Percentiles rank a stretch among this genome's conserved stretches.
These are phyloP conservation scores for Whalleya microplaca DNA, from an alignment of 2,329 filamentous ascomycete species.

Conservation along the genomic window DNA sequence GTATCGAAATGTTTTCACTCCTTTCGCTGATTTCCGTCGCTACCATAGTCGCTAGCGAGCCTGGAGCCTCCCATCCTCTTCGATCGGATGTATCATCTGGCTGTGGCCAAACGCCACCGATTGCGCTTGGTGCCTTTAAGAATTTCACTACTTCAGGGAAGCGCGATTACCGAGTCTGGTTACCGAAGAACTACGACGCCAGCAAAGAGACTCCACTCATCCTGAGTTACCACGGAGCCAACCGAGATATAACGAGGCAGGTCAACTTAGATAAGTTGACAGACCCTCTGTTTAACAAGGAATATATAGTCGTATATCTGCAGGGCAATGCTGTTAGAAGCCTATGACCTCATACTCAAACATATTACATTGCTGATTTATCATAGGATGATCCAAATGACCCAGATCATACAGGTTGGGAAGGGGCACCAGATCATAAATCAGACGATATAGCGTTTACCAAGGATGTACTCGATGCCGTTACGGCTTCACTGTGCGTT, in stretches of 20 bases:
- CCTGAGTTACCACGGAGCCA: slow-evolving; percentile 32
- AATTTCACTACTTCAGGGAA: slow-evolving; percentile 16
- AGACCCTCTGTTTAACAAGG: slow-evolving; percentile 22
- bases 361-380: slow-evolving; percentile 2
- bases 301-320: slow-evolving; percentile 32
- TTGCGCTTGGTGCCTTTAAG: slow-evolving; percentile 16
- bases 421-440: slow-evolving; percentile 24
- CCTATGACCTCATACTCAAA: not conserved
- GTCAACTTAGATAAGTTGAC: slow-evolving; percentile 25
- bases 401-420: slow-evolving; percentile 17
- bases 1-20: slow-evolving; percentile 11
- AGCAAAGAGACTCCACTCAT: slow-evolving; percentile 27
- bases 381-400: slow-evolving; percentile 5
- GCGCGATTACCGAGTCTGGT: slow-evolving; percentile 28
- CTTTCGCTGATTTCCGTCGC: slow-evolving; percentile 6
- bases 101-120: slow-evolving; percentile 13
- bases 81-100: slow-evolving; percentile 3
- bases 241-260: slow-evolving; percentile 25
- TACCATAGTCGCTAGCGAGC: slow-evolving; percentile 10
- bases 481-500: slow-evolving; percentile 30
- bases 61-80: slow-evolving; percentile 1
- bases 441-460: slow-evolving; percentile 33
- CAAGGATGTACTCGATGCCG: slow-evolving; percentile 31
- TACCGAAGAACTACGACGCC: slow-evolving; percentile 25
- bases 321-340: slow-evolving; percentile 27